Conservation (phyloP, 2,329 filamentous ascomycete species). For the Cercospora sp. region DNA sequence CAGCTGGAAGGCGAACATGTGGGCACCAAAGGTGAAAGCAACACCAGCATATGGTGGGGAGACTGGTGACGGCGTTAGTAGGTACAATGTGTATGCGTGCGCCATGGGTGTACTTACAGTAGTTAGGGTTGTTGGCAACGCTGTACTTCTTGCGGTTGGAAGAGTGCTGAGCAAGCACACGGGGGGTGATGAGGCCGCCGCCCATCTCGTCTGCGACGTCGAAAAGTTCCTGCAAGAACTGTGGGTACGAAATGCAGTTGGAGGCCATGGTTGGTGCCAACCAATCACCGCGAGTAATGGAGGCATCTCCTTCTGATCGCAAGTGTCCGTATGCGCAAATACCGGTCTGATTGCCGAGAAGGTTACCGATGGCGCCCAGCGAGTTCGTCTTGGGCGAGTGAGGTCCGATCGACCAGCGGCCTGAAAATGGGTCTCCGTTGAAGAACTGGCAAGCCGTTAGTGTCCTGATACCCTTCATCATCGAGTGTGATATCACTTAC, state of each 20-base stretch:
- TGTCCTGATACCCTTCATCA: too few species aligned
- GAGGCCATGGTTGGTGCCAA: slow-evolving; percentile 31
- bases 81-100: too few species aligned
- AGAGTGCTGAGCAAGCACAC: slow-evolving; percentile 31
- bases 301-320: slow-evolving; percentile 31
- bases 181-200: slow-evolving; percentile 29
- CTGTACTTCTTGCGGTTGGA: slow-evolving; percentile 33
- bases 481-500: neutral
- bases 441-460: slow-evolving; percentile 22
- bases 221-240: slow-evolving; percentile 30
- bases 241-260: slow-evolving; percentile 32
- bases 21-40: slow-evolving; percentile 35
- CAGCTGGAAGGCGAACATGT: slow-evolving; percentile 33
- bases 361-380: slow-evolving; percentile 26
- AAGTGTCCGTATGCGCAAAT: slow-evolving; percentile 34
- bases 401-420: slow-evolving; percentile 35
- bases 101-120: slow-evolving; percentile 13
- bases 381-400: slow-evolving; percentile 29
- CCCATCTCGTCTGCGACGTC: slow-evolving; percentile 28
- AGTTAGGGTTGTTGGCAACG: slow-evolving; percentile 35
- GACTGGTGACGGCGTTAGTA: neutral
- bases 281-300: slow-evolving; percentile 35
- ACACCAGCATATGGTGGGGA: slow-evolving; percentile 32
- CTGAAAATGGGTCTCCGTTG: slow-evolving; percentile 21
- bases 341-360: slow-evolving; percentile 32